Base-by-base conservation (phyloP, 169 alveolate species). In the Babesia bigemina region DNA sequence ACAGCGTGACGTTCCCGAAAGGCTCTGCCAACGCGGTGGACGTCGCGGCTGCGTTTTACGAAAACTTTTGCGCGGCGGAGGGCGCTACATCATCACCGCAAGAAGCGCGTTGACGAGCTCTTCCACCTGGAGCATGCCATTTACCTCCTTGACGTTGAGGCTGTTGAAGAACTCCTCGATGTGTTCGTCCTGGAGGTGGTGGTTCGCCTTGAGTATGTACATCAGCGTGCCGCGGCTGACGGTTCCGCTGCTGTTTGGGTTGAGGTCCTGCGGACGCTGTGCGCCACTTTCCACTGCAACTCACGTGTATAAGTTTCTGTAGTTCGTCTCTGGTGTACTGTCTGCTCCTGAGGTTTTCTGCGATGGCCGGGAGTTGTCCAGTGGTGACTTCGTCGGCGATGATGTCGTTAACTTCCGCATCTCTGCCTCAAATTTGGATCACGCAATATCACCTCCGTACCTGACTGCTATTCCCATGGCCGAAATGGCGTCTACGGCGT, bases 151-250 rank as follows among this genome's bases (percentile, higher is more conserved):
- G 26, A 67, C 42, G 63, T 67, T 67, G 39, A 67, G 63, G 39
- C 28, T 57, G 10, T 22, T 21, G 49, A 67, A 33, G 26, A 67
- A 67, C n/a, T 29, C 65, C n/a, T 67, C 67, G 24, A 67, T 10
- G 12, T 67, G 67, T 7, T 67, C 65, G 26, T 67, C 76, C 33
- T 48, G 63, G n/a, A 67, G 28, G 39, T 28, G 63, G 56, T 67
- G 63, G 55, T 44, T 67, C n/a, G 76, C 36, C 76, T 55, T 67
- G 57, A 67, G 65, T 7, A 67, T 55, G 65, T 67, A 67, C 26
- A 19, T 44, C 28, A 67, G 36, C 19, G 65, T 67, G 33, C 76
- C 76, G 42, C 53, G 39, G 44, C 65, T 67, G 53, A 67, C 21
- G 22, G 67, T 53, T 14, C 76, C 76, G 17, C 36, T 53, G 42